Conservation (phyloP, 805 yeast genomes). For the Wickerhamiella vanderwaltii region DNA sequence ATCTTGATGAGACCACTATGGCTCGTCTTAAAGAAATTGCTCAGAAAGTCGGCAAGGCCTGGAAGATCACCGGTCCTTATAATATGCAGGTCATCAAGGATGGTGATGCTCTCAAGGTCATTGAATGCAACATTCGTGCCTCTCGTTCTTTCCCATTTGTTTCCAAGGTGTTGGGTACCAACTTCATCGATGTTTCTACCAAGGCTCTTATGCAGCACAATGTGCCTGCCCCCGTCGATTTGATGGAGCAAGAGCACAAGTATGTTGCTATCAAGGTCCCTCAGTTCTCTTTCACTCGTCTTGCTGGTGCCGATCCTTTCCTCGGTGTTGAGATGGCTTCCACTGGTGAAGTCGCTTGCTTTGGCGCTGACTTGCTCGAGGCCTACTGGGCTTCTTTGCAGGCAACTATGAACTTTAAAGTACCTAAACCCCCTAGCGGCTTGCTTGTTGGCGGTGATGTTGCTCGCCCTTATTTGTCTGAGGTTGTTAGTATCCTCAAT, state of each 20-base stretch:
- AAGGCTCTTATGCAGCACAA: constrained; percentile 63
- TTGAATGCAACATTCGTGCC: constrained; percentile 97
- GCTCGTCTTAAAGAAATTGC: constrained; percentile 74
- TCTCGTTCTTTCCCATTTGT: constrained; percentile 99
- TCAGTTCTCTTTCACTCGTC: constrained; percentile 94
- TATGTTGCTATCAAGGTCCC: constrained; percentile 97
- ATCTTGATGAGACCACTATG: constrained; percentile 52
- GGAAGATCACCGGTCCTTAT: constrained; percentile 95
- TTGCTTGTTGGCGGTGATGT: constrained; percentile 91
- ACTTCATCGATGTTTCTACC: constrained; percentile 91
- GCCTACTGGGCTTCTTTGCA: constrained; percentile 98
- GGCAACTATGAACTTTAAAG: constrained; percentile 91
- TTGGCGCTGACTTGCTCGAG: constrained; percentile 72
- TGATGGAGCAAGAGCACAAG: constrained; percentile 62
- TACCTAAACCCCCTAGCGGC: constrained; percentile 85
- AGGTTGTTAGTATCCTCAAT: constrained; percentile 57
- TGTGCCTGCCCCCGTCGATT: constrained; percentile 68
- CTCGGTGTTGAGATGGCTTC: constrained; percentile 99
- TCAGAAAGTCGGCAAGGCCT: constrained; percentile 84
- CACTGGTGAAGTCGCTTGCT: constrained; percentile 97
- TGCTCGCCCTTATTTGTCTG: constrained; percentile 53
- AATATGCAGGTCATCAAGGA: constrained; percentile 97
- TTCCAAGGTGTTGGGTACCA: constrained; percentile 87
- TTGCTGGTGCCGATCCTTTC: constrained; percentile 99
- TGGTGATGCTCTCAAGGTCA: constrained; percentile 89